phyloP scores from a whole-genome alignment of 2,329 filamentous ascomycete genomes.

The Nemania serpens region DNA sequence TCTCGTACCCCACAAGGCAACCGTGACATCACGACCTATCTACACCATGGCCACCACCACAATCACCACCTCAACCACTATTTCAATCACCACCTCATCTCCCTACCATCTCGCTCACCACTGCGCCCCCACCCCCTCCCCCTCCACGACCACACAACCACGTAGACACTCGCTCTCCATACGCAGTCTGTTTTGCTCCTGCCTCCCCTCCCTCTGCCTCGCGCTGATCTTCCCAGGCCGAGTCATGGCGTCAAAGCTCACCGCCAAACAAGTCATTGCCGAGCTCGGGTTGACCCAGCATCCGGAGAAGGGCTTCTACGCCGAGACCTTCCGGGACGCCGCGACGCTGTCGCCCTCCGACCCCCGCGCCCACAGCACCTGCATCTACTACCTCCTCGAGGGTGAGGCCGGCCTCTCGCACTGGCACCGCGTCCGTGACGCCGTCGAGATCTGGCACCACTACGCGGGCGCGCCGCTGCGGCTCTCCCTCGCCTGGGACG shows the following conservation, averaged over 20 bases:
- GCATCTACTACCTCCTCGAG: slow-evolving; percentile 59
- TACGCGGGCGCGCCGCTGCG: slow-evolving; percentile 56
- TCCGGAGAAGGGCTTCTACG: slow-evolving; percentile 54
- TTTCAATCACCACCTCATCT: too few species aligned
- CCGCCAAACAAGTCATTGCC: slow-evolving; percentile 50
- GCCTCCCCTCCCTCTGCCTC: neutral
- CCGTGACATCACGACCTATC: too few species aligned
- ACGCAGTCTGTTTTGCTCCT: neutral
- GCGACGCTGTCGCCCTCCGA: slow-evolving; percentile 19
- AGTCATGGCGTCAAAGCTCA: slow-evolving; percentile 29
- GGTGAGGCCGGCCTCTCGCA: slow-evolving; percentile 48
- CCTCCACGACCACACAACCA: neutral
- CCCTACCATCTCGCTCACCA: too few species aligned
- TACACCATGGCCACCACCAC: too few species aligned
- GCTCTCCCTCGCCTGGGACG: slow-evolving; percentile 49
- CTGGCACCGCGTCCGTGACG: slow-evolving; percentile 56
- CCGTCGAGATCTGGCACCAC: slow-evolving; percentile 57
- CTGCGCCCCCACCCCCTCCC: too few species aligned
- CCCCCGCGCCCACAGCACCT: slow-evolving; percentile 51
- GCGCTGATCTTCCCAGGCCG: neutral
- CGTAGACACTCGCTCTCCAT: neutral
- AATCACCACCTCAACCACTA: too few species aligned
- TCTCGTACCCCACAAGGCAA: too few species aligned
- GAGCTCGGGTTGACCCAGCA: slow-evolving; percentile 50
- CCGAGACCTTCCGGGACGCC: slow-evolving; percentile 52